Evolutionary conservation across 2,329 filamentous ascomycete genomes (phyloP).

Genomic region (Microsporum ferrugineum): DNA sequence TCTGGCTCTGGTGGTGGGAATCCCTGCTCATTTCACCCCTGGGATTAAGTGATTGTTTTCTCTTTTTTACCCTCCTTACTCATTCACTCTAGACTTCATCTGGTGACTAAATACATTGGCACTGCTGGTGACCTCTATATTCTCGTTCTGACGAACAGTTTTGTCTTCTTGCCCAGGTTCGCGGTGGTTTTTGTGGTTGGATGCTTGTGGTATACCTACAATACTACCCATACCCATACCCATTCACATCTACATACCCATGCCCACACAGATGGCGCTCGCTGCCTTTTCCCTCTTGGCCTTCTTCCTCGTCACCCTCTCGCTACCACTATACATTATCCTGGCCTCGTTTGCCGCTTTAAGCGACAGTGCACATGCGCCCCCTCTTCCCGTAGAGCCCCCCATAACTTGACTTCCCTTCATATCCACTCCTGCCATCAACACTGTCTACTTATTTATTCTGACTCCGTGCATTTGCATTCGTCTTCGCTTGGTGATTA

Average conservation of each 20-base stretch:
- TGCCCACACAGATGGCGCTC: not conserved
- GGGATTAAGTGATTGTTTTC: constrained; percentile 1
- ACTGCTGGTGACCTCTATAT: not conserved
- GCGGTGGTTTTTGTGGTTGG: not conserved
- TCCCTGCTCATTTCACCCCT: constrained; percentile 5
- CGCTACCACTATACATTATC: not conserved
- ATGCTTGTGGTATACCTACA: not conserved
- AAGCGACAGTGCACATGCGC: not conserved
- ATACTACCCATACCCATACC: not conserved
- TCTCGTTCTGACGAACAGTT: not conserved
- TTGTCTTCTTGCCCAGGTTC: not conserved
- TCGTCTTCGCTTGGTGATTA: not conserved
- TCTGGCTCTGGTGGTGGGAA: constrained; percentile 19
- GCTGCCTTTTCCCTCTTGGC: not conserved
- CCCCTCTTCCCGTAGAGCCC: not conserved
- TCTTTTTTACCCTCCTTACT: not conserved
- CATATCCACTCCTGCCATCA: not conserved
- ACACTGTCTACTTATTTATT: not conserved
- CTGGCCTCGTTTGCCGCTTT: not conserved
- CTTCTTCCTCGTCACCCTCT: not conserved
- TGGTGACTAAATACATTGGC: too few relatives aligned
- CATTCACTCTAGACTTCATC: not conserved
- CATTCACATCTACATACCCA: not conserved
- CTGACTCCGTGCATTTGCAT: not conserved
- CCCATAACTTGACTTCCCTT: not conserved